phyloP scores from a whole-genome alignment of 225 moss, liverwort and hornwort genomes.

The Marchantia polymorpha region DNA sequence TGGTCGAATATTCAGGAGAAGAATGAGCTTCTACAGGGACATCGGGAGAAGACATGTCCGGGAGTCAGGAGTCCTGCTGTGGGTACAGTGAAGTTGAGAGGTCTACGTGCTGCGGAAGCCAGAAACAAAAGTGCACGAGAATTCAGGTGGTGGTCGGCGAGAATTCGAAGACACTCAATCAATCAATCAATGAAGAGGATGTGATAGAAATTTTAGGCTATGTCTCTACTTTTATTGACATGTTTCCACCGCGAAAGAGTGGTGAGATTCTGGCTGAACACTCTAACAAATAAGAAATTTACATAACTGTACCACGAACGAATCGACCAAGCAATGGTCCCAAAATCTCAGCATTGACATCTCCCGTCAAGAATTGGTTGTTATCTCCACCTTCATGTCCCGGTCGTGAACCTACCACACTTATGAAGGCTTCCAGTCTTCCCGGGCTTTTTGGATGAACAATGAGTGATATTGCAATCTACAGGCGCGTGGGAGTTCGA shows the following conservation, averaged over 20 bases:
- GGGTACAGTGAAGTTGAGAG: too few relatives aligned
- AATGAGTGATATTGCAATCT: slow-evolving; percentile 2
- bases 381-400: not conserved
- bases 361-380: not conserved
- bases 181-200: too few relatives aligned
- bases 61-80: too few relatives aligned
- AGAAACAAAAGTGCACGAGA: too few relatives aligned
- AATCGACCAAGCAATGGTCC: not conserved
- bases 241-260: not conserved
- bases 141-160: too few relatives aligned
- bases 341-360: not conserved
- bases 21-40: too few relatives aligned
- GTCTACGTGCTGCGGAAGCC: too few relatives aligned
- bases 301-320: not conserved
- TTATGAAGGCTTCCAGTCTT: not conserved
- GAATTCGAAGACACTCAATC: too few relatives aligned
- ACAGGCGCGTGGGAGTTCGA: not conserved
- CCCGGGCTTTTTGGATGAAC: not conserved
- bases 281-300: not conserved
- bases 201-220: not conserved
- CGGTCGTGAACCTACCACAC: not conserved
- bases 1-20: too few relatives aligned
- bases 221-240: slow-evolving; percentile 1
- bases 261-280: not conserved
- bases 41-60: too few relatives aligned